Evolutionary conservation across 2,329 filamentous ascomycete genomes (phyloP), one percentile per base, ranked within the genome.

Genomic region (Hypoxylon rubiginosum): DNA sequence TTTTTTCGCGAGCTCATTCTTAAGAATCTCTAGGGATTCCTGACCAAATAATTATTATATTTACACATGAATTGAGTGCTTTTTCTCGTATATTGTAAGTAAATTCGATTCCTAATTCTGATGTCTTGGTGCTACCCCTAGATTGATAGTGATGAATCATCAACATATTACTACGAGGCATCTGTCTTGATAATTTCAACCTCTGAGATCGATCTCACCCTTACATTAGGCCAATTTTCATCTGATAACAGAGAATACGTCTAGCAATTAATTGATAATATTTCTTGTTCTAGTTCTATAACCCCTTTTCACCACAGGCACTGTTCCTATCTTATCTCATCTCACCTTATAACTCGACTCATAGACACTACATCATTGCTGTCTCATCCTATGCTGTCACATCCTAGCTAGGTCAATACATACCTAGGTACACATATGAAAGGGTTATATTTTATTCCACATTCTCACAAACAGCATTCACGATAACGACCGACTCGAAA

Each of bases 111-210:
- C 11, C 15, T 13, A 36, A 15, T 36, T 13, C 34, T 15, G 13
- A 36, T 13, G 11, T 4, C 10, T 36, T 36, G 39, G 4, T 43
- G 7, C 45, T 51, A 13, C 54, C 55, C 62, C 46, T 56, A 15
- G 45, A 28, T 53, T 39, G 51, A 15, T 5, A 48, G 39, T 64
- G 52, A 64, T 64, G 62, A 64, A 64, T 64, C 62, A 64, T 64
- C 34, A 19, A 51, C 34, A 28, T n/a, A 19, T 17, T 3, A 5
- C 17, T 43, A 49, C 2, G 7, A 13, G 50, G 34, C 15, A 3
- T 9, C 11, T 36, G 34, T 11, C 34, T 36, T 36, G 9, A 11
- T 11, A 9, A n/a, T 36, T 36, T 11, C 15, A n/a, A 9, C 34
- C n/a, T n/a, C 34, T 9, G 9, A n/a, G 15, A 9, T 17, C n/a